phyloP scores from a whole-genome alignment of 75 land plant species.

The Selaginella moellendorffii region DNA sequence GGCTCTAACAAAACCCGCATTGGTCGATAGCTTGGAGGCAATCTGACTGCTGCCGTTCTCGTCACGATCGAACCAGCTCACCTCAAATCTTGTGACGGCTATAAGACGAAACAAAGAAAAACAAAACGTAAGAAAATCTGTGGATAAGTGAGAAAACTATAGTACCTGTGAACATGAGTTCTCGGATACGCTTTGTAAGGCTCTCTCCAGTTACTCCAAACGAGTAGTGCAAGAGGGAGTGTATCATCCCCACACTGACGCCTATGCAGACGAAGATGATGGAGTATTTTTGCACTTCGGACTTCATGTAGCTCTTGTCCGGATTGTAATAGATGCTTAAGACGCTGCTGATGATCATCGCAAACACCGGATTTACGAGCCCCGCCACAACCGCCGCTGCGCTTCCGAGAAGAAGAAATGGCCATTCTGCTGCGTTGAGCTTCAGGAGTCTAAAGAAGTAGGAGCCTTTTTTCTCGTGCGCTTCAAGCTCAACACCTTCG shows the following conservation, averaged over 20 bases:
- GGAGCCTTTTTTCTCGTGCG: neutral
- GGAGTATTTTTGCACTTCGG: slow-evolving; percentile 14
- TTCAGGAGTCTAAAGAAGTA: slow-evolving; percentile 13
- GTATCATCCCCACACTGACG: neutral
- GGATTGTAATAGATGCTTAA: slow-evolving; percentile 4
- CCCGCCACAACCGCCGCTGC: slow-evolving; percentile 16
- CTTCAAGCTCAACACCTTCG: neutral
- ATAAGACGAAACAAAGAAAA: neutral
- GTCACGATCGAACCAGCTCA: slow-evolving; percentile 7
- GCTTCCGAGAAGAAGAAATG: slow-evolving; percentile 10
- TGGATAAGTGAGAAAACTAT: neutral
- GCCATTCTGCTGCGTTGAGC: slow-evolving; percentile 17
- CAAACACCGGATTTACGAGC: slow-evolving; percentile 13
- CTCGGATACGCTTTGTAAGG: slow-evolving; percentile 56
- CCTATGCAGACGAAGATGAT: slow-evolving; percentile 5
- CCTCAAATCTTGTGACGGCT: slow-evolving; percentile 2
- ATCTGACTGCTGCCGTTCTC: slow-evolving; percentile 9
- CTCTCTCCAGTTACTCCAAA: slow-evolving; percentile 81
- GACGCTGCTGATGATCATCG: slow-evolving; percentile 1
- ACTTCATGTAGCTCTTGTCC: slow-evolving; percentile 6
- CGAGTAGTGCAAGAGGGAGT: slow-evolving; percentile 20
- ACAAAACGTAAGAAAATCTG: neutral
- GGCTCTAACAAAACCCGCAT: neutral
- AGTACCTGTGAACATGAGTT: slow-evolving; percentile 44
- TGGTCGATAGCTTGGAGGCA: neutral